A percentile compares a stretch with the other conserved stretches of the same genome.
These are phyloP conservation scores for Entelexis paramagnoliae DNA, from an alignment of 1,139 yeast species.

Conservation along the genomic window DNA sequence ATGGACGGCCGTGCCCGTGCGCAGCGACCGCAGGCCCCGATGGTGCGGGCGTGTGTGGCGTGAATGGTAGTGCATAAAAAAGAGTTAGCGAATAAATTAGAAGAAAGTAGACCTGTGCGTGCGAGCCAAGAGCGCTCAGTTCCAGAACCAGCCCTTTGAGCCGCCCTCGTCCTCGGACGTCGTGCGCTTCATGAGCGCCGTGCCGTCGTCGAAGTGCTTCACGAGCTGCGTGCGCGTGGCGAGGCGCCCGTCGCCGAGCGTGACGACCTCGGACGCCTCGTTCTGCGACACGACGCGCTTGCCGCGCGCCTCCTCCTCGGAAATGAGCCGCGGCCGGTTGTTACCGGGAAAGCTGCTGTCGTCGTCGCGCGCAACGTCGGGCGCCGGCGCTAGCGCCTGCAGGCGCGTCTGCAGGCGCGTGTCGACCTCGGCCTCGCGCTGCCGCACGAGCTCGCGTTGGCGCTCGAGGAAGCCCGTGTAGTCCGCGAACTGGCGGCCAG, in stretches of 20 bases:
- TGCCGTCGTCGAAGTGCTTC: conserved; percentile 58
- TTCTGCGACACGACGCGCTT: conserved; percentile 44
- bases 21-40: too few relatives aligned
- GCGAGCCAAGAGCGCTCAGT: background rate
- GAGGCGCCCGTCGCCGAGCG: conserved; percentile 44
- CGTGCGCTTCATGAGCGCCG: conserved; percentile 33
- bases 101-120: background rate
- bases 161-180: conserved; percentile 1
- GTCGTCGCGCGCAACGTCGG: background rate
- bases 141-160: conserved; percentile 23
- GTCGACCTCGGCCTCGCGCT: conserved; percentile 4
- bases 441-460: conserved; percentile 43
- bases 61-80: too few relatives aligned
- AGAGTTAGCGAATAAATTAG: background rate
- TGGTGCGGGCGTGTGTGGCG: too few relatives aligned
- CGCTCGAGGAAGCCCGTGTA: conserved; percentile 59
- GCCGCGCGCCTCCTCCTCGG: conserved; percentile 27
- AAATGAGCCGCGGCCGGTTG: conserved; percentile 20
- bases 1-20: too few relatives aligned
- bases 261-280: conserved; percentile 36
- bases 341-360: conserved; percentile 14
- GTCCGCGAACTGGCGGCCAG: conserved; percentile 43
- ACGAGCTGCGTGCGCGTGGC: conserved; percentile 45
- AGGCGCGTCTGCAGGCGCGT: background rate
- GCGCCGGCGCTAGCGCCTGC: conserved; percentile 1